Percentiles rank a stretch among this genome's conserved stretches.
Conservation (phyloP, 257 asterid species). For the Plantago elongata region DNA sequence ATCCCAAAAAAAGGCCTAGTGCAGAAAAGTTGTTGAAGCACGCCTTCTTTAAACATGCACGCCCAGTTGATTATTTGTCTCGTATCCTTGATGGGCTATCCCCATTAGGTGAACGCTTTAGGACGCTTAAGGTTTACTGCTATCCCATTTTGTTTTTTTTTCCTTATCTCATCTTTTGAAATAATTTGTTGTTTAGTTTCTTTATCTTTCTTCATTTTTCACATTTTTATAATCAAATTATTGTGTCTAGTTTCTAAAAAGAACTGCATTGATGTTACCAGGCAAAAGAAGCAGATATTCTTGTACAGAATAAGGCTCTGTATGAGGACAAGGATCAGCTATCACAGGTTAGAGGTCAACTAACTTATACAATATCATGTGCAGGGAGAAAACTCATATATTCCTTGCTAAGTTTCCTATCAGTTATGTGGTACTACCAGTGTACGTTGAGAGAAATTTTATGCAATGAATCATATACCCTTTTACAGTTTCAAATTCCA, state of each 20-base stretch:
- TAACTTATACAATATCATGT: background rate
- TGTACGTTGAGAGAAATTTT: background rate
- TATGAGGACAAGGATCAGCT: conserved; percentile 90
- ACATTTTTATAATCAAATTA: conserved; percentile 15
- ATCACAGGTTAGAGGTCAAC: conserved; percentile 62
- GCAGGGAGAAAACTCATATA: no score
- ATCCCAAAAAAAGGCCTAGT: conserved; percentile 96
- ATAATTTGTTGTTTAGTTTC: conserved; percentile 13
- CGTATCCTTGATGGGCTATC: conserved; percentile 73
- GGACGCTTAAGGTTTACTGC: conserved; percentile 88
- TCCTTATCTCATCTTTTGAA: no score
- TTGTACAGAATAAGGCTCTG: conserved; percentile 63
- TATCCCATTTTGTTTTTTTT: conserved; percentile 30
- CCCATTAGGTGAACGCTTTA: conserved; percentile 94
- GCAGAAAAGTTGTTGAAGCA: conserved; percentile 97
- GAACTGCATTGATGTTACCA: conserved; percentile 33
- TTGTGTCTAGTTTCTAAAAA: conserved; percentile 3
- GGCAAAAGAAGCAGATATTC: conserved; percentile 93
- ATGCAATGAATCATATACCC: no score
- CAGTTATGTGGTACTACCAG: background rate
- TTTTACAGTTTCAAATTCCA: no score
- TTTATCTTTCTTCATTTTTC: conserved; percentile 5
- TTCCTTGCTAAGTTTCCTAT: background rate
- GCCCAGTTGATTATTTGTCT: conserved; percentile 58
- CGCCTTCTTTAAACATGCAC: conserved; percentile 77